These are phyloP conservation scores for Petrea volubilis DNA, from an alignment of 257 asterid species.

Conservation along the genomic window DNA sequence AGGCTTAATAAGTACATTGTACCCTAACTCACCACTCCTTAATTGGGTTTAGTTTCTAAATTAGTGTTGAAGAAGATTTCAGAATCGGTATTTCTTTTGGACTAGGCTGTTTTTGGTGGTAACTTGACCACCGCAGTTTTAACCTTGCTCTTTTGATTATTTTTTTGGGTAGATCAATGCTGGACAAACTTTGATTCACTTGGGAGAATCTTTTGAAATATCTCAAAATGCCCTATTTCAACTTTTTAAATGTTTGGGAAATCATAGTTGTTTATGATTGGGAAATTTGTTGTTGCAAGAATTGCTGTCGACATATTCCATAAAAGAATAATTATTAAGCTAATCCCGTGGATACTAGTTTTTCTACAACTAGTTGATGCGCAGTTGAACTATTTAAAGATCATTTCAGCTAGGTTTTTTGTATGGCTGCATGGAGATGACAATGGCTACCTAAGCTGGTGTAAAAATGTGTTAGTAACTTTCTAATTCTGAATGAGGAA, in stretches of 20 bases:
- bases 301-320: not conserved
- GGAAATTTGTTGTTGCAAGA: not conserved
- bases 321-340: not conserved
- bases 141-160: not conserved
- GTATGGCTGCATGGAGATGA: not conserved
- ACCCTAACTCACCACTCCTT: not conserved
- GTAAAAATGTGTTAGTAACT: not conserved
- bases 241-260: not conserved
- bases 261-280: not conserved
- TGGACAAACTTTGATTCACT: not conserved
- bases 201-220: not conserved
- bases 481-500: constrained; percentile 12
- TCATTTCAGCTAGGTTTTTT: not conserved
- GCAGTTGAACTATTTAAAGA: not conserved
- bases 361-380: not conserved
- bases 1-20: not conserved
- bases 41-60: too few relatives aligned
- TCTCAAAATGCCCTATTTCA: not conserved
- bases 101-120: not conserved
- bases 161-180: not conserved
- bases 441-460: constrained; percentile 2
- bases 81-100: not conserved
- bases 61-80: not conserved
- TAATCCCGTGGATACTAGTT: not conserved
- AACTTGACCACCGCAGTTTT: not conserved